A percentile compares a stretch with the other conserved stretches of the same genome.
phyloP scores from a whole-genome alignment of 2,329 filamentous ascomycete genomes.

The Cercospora sesami region DNA sequence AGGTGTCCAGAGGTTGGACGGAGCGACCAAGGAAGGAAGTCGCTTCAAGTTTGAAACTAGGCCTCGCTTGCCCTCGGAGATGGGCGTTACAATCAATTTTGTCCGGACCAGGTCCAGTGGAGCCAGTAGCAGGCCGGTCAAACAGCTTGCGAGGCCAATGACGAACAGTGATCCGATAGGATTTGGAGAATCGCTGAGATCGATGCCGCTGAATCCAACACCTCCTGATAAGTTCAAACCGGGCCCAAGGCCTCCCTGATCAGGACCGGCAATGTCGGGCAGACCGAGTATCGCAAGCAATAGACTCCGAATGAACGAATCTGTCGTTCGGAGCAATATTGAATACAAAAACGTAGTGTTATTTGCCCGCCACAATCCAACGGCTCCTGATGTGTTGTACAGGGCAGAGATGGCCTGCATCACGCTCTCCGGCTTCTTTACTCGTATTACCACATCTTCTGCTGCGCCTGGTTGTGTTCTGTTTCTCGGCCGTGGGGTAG shows the following conservation, averaged over 20 bases:
- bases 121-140: conserved; percentile 77
- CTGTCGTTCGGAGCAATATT: conserved; percentile 78
- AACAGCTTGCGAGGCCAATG: conserved; percentile 62
- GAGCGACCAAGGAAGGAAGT: conserved; percentile 69
- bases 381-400: conserved; percentile 84
- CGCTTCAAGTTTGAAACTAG: conserved; percentile 75
- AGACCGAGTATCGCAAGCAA: conserved; percentile 89
- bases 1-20: conserved; percentile 68
- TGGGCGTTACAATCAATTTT: conserved; percentile 73
- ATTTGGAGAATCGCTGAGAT: conserved; percentile 78
- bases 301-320: conserved; percentile 88
- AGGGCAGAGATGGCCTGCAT: conserved; percentile 83
- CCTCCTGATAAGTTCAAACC: conserved; percentile 51
- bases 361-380: conserved; percentile 91
- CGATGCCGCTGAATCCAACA: conserved; percentile 58
- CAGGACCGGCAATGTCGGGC: conserved; percentile 78
- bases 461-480: conserved; percentile 28
- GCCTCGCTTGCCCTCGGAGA: conserved; percentile 70
- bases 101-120: conserved; percentile 90
- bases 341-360: conserved; percentile 93
- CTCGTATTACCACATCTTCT: conserved; percentile 59
- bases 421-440: conserved; percentile 76
- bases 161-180: conserved; percentile 80
- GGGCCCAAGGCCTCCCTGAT: conserved; percentile 63
- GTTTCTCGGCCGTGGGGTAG: conserved; percentile 34